phyloP scores from a whole-genome alignment of 2,329 filamentous ascomycete species.

The Proliferodiscus dingleyae region DNA sequence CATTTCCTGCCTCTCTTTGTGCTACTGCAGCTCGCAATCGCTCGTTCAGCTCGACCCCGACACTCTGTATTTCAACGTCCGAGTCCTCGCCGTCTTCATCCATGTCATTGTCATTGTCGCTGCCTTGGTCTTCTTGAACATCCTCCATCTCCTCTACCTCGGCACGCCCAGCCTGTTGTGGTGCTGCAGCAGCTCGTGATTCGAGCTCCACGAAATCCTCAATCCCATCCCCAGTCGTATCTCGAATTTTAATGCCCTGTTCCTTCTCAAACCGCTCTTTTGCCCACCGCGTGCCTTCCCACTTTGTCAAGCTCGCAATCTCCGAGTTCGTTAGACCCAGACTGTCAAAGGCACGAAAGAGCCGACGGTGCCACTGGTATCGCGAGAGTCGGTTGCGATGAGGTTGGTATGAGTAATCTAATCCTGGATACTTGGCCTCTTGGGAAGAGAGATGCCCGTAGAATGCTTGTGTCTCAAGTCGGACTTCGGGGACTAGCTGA shows the following conservation, averaged over 20 bases:
- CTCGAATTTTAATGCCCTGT: conserved; percentile 62
- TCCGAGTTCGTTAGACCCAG: conserved; percentile 65
- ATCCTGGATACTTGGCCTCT: conserved; percentile 75
- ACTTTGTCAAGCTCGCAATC: conserved; percentile 68
- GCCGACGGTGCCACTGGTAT: conserved; percentile 69
- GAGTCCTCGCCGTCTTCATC: conserved; percentile 44
- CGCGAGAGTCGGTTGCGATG: conserved; percentile 74
- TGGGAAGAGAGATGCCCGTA: conserved; percentile 75
- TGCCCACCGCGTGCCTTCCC: conserved; percentile 81
- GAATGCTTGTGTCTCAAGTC: conserved; percentile 67
- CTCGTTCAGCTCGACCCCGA: conserved; percentile 59
- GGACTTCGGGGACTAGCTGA: conserved; percentile 67
- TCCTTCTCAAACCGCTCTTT: conserved; percentile 75
- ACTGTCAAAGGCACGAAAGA: conserved; percentile 71
- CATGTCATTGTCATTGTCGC: conserved; percentile 32
- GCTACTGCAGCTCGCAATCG: conserved; percentile 61
- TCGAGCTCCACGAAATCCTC: conserved; percentile 53
- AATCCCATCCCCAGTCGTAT: conserved; percentile 68
- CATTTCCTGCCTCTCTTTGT: conserved; percentile 56
- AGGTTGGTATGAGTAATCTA: conserved; percentile 69
- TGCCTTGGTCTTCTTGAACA: conserved; percentile 31
- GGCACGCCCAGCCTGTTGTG: conserved; percentile 15
- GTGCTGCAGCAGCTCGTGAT: conserved; percentile 19
- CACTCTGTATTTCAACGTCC: conserved; percentile 50
- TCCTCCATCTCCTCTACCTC: conserved; percentile 33